phyloP scores from a whole-genome alignment of 208 protist species.

The Leptomonas seymouri region DNA sequence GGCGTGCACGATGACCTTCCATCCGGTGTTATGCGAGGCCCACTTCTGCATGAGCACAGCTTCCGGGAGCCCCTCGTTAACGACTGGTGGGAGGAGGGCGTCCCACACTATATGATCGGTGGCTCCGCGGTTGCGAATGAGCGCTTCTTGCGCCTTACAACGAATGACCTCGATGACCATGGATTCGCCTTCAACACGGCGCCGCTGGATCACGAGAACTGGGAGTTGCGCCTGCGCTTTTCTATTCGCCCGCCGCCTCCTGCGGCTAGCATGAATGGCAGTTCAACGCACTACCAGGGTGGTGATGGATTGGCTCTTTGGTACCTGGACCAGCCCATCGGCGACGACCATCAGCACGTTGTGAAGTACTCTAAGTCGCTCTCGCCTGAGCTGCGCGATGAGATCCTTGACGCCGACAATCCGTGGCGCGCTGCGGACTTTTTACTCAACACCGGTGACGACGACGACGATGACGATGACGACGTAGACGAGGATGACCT shows the following conservation, averaged over 20 bases:
- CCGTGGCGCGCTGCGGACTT: slow-evolving; percentile 74
- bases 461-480: slow-evolving; percentile 55
- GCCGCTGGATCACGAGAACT: slow-evolving; percentile 71
- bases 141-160: slow-evolving; percentile 81
- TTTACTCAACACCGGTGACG: slow-evolving; percentile 59
- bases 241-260: slow-evolving; percentile 67
- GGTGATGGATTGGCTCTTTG: slow-evolving; percentile 85
- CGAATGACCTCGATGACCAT: slow-evolving; percentile 63
- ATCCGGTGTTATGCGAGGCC: slow-evolving; percentile 55
- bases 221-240: slow-evolving; percentile 75
- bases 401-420: slow-evolving; percentile 49
- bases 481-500: slow-evolving; percentile 51
- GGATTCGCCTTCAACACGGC: slow-evolving; percentile 87
- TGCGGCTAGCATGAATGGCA: slow-evolving; percentile 27
- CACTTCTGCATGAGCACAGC: slow-evolving; percentile 78
- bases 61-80: slow-evolving; percentile 71
- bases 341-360: slow-evolving; percentile 83
- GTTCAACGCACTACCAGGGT: slow-evolving; percentile 51
- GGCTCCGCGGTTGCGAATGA: slow-evolving; percentile 78
- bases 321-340: slow-evolving; percentile 81
- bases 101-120: slow-evolving; percentile 88
- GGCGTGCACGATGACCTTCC: slow-evolving; percentile 41
- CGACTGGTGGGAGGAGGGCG: slow-evolving; percentile 90
- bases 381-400: slow-evolving; percentile 47
- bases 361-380: slow-evolving; percentile 79